Base-by-base conservation (phyloP, 106 monocot species). In the Hemerocallis citrina region DNA sequence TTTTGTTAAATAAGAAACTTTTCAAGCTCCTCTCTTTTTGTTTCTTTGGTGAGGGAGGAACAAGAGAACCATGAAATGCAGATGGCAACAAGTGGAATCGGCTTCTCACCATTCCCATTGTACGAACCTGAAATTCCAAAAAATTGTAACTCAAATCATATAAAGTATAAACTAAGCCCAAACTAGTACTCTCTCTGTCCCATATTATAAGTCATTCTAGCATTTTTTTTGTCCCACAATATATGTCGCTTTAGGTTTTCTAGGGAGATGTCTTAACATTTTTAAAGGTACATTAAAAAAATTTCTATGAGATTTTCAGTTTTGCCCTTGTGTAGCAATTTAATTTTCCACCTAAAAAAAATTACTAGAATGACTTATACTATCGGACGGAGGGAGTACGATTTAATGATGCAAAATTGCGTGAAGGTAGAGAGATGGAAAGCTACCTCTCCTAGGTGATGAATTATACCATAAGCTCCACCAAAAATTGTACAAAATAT, bases 401-500 rank as follows among this genome's bases (percentile, higher is more conserved):
- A 3, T 23, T 46, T 56, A 55, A 37, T 30, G 9, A 59, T 64
- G 57, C 42, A 44, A 21, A 23, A 33, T 40, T 49, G 19, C 16
- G 65, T 19, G 34, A 47, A 15, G 32, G 16, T 19, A 44, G 29
- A 14, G 27, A 38, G 17, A 44, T 34, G 24, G 20, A 38, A 58
- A 31, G 73, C 59, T 40, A 88, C 88, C 76, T 88, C 88, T 67
- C 88, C 88, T 55, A 88, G 76, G 69, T 88, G 88, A 76, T 77
- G 75, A 62, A 83, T 42, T 59, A 88, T 88, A 20, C 88, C 88
- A 77, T 77, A 88, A 37, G 76, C 30, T 35, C 88, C 88, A 57
- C 88, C 88, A 70, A 88, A 88, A 31, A 88, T 71, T 30, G 83
- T 79, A 70, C 79, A 88, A 32, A 79, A 88, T 55, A 88, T 74